Conservation (phyloP, 495 filamentous ascomycete species). For the Paragyromitra xinjiangensis region DNA sequence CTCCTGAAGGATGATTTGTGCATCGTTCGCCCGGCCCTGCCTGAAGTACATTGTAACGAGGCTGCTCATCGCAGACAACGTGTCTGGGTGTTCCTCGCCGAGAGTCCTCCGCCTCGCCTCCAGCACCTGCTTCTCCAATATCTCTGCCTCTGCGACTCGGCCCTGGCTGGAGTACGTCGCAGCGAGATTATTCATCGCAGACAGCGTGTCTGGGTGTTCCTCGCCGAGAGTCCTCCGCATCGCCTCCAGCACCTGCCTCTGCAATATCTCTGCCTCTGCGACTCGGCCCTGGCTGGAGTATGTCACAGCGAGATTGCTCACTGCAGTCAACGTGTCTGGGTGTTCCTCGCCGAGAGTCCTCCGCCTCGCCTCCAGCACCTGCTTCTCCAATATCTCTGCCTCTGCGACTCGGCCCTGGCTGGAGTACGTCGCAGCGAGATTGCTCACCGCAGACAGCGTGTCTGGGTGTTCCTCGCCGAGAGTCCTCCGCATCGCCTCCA, state of each 20-base stretch:
- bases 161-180: neutral
- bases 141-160: constrained; percentile 16
- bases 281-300: neutral
- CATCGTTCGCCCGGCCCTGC: neutral
- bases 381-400: neutral
- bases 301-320: neutral
- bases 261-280: neutral
- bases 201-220: constrained; percentile 12
- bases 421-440: constrained; percentile 9
- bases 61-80: neutral
- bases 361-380: neutral
- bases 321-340: too few species aligned
- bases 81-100: constrained; percentile 16
- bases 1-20: neutral
- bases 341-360: too few species aligned
- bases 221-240: neutral
- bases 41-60: neutral
- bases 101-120: neutral
- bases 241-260: neutral
- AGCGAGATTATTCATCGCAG: constrained; percentile 2
- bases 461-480: constrained; percentile 14
- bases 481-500: neutral
- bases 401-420: neutral
- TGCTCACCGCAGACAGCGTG: neutral
- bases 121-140: neutral